Evolutionary conservation across 2,329 filamentous ascomycete genomes (phyloP).

Genomic region (Colletotrichum lentis): DNA sequence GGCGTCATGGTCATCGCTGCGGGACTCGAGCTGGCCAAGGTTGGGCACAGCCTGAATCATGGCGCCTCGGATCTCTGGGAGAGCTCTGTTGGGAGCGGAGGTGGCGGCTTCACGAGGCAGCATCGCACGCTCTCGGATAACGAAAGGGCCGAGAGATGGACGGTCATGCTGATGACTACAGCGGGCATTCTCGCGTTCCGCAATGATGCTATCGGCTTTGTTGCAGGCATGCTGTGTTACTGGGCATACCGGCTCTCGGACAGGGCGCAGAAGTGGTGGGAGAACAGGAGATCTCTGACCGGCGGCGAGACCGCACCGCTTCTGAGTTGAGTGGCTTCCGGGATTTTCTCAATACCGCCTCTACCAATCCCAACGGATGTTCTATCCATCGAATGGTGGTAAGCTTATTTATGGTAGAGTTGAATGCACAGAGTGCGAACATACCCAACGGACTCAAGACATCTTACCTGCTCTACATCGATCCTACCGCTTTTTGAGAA

Average conservation of each 20-base stretch:
- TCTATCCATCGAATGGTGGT: neutral
- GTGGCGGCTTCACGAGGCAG: conserved; percentile 47
- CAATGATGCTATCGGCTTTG: conserved; percentile 88
- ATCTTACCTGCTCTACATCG: neutral
- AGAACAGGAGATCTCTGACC: conserved; percentile 40
- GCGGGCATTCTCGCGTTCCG: conserved; percentile 84
- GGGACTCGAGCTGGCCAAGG: conserved; percentile 85
- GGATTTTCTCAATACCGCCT: too few relatives aligned
- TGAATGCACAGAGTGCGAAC: neutral
- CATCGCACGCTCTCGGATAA: conserved; percentile 67
- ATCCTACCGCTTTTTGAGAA: neutral
- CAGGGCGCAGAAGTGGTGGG: conserved; percentile 52
- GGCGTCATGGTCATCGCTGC: conserved; percentile 91
- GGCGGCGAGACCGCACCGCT: conserved; percentile 46
- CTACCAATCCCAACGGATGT: neutral
- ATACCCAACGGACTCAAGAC: neutral
- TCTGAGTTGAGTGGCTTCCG: conserved; percentile 25
- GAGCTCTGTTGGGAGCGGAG: conserved; percentile 56
- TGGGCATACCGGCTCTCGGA: conserved; percentile 67
- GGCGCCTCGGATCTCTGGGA: conserved; percentile 68
- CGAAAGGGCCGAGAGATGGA: conserved; percentile 80
- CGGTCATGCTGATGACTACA: conserved; percentile 88
- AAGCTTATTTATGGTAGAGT: neutral
- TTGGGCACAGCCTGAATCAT: conserved; percentile 85
- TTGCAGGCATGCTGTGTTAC: conserved; percentile 82